Conservation (phyloP, 2,329 filamentous ascomycete species). For the Macroventuria anomochaeta region DNA sequence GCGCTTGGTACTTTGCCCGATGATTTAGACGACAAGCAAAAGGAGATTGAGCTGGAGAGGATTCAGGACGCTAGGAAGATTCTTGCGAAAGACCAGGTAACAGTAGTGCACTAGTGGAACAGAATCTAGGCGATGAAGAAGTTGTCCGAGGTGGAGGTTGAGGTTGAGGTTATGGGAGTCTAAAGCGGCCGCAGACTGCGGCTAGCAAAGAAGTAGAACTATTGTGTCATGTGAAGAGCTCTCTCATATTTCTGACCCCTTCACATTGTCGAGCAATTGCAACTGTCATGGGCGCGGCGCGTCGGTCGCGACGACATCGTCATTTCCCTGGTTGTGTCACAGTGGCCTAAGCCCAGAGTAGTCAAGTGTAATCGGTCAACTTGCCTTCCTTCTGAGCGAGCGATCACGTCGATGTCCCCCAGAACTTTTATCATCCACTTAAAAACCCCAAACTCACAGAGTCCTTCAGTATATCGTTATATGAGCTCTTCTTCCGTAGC, state of each 20-base stretch:
- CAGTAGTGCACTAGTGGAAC: constrained; percentile 7
- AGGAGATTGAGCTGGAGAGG: constrained; percentile 31
- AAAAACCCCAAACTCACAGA: background rate
- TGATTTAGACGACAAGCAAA: constrained; percentile 46
- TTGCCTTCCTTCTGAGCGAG: background rate
- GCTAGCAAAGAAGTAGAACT: background rate
- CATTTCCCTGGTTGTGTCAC: background rate
- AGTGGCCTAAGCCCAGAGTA: background rate
- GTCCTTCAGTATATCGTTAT: background rate
- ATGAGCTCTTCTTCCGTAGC: background rate
- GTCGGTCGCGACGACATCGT: background rate
- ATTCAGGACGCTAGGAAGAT: constrained; percentile 28
- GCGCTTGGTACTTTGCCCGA: constrained; percentile 57
- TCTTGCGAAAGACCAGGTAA: constrained; percentile 8
- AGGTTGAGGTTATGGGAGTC: too few species aligned
- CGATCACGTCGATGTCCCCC: background rate
- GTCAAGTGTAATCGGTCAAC: background rate
- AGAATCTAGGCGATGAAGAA: background rate
- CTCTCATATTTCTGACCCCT: background rate
- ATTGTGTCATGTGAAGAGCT: too few species aligned
- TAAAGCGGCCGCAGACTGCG: background rate
- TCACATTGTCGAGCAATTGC: background rate
- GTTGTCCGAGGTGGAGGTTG: too few species aligned
- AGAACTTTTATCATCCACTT: background rate
- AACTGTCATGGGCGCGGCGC: background rate